phyloP scores from a whole-genome alignment of 495 filamentous ascomycete genomes.

The Aspergillus taichungensis region DNA sequence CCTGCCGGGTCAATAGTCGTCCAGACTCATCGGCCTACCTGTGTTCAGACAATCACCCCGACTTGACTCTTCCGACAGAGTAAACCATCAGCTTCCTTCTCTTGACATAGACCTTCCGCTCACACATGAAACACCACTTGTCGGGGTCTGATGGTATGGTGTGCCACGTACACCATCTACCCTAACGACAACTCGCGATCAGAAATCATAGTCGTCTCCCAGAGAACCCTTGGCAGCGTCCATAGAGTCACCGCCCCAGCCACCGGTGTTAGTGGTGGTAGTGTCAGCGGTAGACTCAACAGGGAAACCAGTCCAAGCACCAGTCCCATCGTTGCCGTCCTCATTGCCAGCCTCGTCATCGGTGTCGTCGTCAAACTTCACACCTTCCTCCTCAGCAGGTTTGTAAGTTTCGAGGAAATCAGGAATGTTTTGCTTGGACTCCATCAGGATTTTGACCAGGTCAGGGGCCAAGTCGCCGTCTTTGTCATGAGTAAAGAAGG shows the following conservation, averaged over 20 bases:
- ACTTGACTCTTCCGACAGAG: no score
- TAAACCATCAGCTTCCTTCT: no score
- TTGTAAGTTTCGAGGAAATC: conserved; percentile 65
- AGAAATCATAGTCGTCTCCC: background rate
- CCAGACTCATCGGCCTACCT: no score
- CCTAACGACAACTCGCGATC: no score
- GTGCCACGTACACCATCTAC: background rate
- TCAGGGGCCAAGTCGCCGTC: conserved; percentile 61
- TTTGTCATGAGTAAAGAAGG: conserved; percentile 68
- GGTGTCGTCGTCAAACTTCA: conserved; percentile 55
- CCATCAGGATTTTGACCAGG: conserved; percentile 70
- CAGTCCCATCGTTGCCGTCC: conserved; percentile 10
- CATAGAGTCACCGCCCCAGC: background rate
- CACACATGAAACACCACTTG: no score
- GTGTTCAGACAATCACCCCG: no score
- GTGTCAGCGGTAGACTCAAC: conserved; percentile 1
- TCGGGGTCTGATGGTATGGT: no score
- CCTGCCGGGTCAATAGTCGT: no score
- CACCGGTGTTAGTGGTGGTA: background rate
- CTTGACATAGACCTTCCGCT: no score
- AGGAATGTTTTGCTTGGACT: conserved; percentile 67
- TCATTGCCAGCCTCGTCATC: conserved; percentile 44
- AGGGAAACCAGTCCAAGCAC: conserved; percentile 9
- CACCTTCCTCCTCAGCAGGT: conserved; percentile 37
- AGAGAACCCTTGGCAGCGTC: background rate